Evolutionary conservation across 495 filamentous ascomycete species (phyloP), one percentile per base, ranked within the genome.

Genomic region (Terfezia boudieri): DNA sequence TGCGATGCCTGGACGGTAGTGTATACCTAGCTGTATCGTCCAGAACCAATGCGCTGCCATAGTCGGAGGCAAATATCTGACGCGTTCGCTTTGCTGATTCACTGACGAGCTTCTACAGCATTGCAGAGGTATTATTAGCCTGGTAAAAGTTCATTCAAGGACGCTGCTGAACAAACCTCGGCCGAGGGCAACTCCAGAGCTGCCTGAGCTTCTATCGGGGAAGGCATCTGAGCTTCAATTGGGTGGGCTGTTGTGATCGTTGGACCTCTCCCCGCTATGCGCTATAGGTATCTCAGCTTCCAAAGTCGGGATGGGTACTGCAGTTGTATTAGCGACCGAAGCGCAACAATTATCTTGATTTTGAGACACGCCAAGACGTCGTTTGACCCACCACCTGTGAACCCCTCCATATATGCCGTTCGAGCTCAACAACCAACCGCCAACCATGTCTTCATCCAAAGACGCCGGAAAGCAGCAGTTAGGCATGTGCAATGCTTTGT

Each of bases 61-160:
- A 81, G 64, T 73, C 75, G 55, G 68, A 57, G 53, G 71, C 76
- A 59, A 80, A 81, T 43, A 81, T 71, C 36, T 79, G 77, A 55
- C 80, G 72, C 16, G 82, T 84, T 46, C 81, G 74, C 68, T 86
- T 85, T 22, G 77, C 73, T 37, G 82, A 83, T 52, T 61, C 63
- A 55, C 71, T 73, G 56, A 79, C 73, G 52, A 72, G 66, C 23
- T 9, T 36, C 58, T 67, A 22, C 36, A 48, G 43, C 9, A 9
- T 32, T 32, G 26, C 4, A 32, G 26, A 32, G 26, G 7, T 32
- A 32, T 32, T 32, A 32, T 32, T 32, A 32, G 7, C 26, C 26
- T 32, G 7, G 26, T 32, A 7, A 7, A 32, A 32, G 26, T 32
- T 32, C 26, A 32, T 32, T 32, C 26, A 32, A 32, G 26, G 8